Evolutionary conservation across 768 basidiomycete genomes (phyloP), one percentile per base, ranked within the genome.

Genomic region (Amanita rubescens): DNA sequence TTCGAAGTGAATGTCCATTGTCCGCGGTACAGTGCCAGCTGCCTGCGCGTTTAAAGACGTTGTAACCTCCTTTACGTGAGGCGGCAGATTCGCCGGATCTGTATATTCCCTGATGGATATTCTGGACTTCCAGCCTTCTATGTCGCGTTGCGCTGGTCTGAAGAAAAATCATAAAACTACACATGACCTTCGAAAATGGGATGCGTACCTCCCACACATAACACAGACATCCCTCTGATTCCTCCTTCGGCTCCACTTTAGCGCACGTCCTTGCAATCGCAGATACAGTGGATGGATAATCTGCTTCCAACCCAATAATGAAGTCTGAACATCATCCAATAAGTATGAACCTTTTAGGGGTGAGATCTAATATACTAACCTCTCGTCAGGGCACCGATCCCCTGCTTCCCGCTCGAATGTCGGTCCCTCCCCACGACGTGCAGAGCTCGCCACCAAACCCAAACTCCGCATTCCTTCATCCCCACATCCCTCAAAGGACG

Each of bases 261-360:
- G 76, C 82, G 60, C 87, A 89, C 1, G 90, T 92, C 33, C 86
- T 79, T 20, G 82, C 82, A 47, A 93, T 87, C 0, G 90, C 82
- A 7, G 88, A 90, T 10, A 92, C 90, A 0, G 90, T 93, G 0
- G 90, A 89, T 3, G 90, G 90, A 64, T 86, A 93, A 64, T 91
- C 84, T 48, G 76, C 80, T 67, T 93, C 90, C 25, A 93, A 63
- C 2, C 88, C 84, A 17, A 85, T 67, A 53, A 93, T 87, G 59
- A 92, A 93, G 63, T 84, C 90, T 90, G 53, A 5, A 10, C 10
- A 34, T 45, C 35, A 14, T 25, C 44, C 20, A 51, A 33, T 51
- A 15, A 25, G 19, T 19, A 30, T 25, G 25, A 48, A 38, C 22
- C 1, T 14, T 22, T 44, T 10, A 32, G 27, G 17, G 33, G 5